Conservation (phyloP, 352 stramenopile genomes). For the Phytopythium montanum region DNA sequence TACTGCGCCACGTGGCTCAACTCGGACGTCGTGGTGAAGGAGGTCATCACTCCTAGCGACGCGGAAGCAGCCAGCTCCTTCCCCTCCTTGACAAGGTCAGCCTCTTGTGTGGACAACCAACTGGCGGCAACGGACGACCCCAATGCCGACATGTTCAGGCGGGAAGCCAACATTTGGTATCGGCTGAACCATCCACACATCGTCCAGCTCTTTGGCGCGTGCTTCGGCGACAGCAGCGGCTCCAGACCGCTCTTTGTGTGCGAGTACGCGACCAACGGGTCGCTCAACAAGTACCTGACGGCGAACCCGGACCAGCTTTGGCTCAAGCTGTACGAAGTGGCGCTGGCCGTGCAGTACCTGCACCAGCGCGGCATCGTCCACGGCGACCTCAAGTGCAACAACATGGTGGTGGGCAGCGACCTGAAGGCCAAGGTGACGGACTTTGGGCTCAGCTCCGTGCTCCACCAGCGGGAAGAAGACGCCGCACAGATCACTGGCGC, state of each 20-base stretch:
- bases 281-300: slow-evolving; percentile 14
- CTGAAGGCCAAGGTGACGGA: not conserved
- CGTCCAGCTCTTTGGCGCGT: slow-evolving; percentile 2
- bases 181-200: slow-evolving; percentile 1
- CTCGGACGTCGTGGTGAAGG: not conserved
- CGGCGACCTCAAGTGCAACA: slow-evolving; percentile 5
- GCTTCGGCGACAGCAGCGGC: not conserved
- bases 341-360: slow-evolving; percentile 1
- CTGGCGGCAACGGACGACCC: not conserved
- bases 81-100: no score
- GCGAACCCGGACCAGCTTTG: not conserved
- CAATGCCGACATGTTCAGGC: not conserved
- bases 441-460: slow-evolving; percentile 1
- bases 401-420: slow-evolving; percentile 3
- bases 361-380: slow-evolving; percentile 6
- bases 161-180: slow-evolving; percentile 7
- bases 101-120: no score
- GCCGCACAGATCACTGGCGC: slow-evolving; percentile 4
- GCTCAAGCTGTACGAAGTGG: slow-evolving; percentile 4
- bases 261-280: slow-evolving; percentile 1
- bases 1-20: not conserved
- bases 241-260: not conserved
- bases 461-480: not conserved
- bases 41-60: not conserved
- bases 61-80: not conserved